phyloP scores from a whole-genome alignment of 305 asterid genomes.

The Lippia alba region DNA sequence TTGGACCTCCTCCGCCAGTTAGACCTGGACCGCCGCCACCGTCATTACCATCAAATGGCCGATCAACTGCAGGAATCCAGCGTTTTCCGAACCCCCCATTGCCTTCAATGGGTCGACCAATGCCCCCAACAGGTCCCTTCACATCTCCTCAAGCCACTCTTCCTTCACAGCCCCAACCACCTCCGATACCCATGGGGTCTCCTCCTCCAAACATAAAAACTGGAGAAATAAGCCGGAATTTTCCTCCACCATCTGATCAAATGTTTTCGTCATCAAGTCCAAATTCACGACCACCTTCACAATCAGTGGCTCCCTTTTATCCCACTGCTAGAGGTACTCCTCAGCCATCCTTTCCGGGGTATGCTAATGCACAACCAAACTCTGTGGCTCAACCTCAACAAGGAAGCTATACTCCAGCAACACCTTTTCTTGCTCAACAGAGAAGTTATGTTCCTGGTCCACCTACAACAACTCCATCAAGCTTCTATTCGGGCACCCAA shows the following conservation, averaged over 20 bases:
- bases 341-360: conserved; percentile 65
- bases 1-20: conserved; percentile 55
- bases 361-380: conserved; percentile 52
- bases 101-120: conserved; percentile 51
- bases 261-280: conserved; percentile 51
- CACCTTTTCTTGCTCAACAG: conserved; percentile 55
- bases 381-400: conserved; percentile 57
- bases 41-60: conserved; percentile 52
- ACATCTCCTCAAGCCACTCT: conserved; percentile 39
- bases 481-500: conserved; percentile 46
- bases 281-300: conserved; percentile 54
- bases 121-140: conserved; percentile 43
- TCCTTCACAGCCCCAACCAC: conserved; percentile 51
- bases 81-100: conserved; percentile 59
- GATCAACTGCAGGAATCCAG: conserved; percentile 56
- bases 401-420: conserved; percentile 58
- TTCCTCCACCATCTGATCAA: conserved; percentile 50
- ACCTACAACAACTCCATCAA: conserved; percentile 45
- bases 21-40: conserved; percentile 47
- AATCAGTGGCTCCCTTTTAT: conserved; percentile 49
- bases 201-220: conserved; percentile 51
- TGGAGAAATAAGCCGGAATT: conserved; percentile 42
- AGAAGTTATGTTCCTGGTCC: conserved; percentile 63
- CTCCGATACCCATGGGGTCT: conserved; percentile 52
- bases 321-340: conserved; percentile 53